A percentile compares a stretch with the other conserved stretches of the same genome.
These are phyloP conservation scores for Aechmea fasciata DNA, from an alignment of 176 grass and related monocot species.

Conservation along the genomic window DNA sequence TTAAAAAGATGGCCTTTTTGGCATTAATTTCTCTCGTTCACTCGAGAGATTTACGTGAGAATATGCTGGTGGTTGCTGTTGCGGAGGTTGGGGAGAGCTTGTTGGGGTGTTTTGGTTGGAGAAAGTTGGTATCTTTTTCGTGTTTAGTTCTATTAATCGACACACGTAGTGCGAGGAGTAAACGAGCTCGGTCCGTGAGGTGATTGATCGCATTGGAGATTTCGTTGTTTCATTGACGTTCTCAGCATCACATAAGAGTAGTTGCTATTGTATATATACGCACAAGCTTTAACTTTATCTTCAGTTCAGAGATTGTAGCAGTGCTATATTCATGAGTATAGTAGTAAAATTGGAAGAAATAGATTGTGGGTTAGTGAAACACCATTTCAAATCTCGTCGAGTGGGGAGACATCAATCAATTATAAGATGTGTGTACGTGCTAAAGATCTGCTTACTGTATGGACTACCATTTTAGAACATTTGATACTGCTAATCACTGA, in stretches of 20 bases:
- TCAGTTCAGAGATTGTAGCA: background rate
- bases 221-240: background rate
- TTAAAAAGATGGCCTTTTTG: background rate
- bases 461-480: no score
- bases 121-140: constrained; percentile 3
- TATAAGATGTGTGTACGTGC: no score
- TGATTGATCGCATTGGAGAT: background rate
- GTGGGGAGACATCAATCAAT: no score
- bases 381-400: no score
- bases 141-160: background rate
- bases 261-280: background rate
- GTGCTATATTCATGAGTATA: background rate
- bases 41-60: constrained; percentile 3
- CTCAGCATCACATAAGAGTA: background rate
- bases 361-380: no score
- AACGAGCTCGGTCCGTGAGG: background rate
- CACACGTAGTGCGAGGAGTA: background rate
- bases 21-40: constrained; percentile 3
- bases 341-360: no score
- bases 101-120: constrained; percentile 11
- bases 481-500: no score
- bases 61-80: background rate
- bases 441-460: no score
- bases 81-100: constrained; percentile 7
- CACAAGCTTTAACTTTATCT: background rate